A percentile compares a stretch with the other conserved stretches of the same genome.
Conservation (phyloP, 768 basidiomycete species). For the Kwoniella heveanensis region DNA sequence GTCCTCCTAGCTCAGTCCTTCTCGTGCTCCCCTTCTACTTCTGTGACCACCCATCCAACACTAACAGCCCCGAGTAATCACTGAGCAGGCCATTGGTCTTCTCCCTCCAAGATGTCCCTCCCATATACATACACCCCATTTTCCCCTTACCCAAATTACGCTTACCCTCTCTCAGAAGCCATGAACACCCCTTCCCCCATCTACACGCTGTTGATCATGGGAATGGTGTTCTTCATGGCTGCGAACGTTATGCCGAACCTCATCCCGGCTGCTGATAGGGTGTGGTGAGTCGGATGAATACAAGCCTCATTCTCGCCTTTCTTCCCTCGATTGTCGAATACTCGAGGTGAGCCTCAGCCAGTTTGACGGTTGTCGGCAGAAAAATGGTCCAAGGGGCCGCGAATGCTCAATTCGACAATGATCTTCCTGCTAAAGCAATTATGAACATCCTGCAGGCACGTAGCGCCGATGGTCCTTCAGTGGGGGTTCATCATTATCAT, state of each 20-base stretch:
- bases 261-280: slow-evolving; percentile 31
- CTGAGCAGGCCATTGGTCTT: too few species aligned
- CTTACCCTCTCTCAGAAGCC: slow-evolving; percentile 6
- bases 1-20: too few species aligned
- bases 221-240: slow-evolving; percentile 45
- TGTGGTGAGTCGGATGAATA: slow-evolving; percentile 36
- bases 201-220: slow-evolving; percentile 42
- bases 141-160: slow-evolving; percentile 18
- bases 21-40: too few species aligned
- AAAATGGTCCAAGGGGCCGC: too few species aligned
- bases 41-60: too few species aligned
- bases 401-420: too few species aligned
- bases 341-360: too few species aligned
- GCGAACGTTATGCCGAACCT: slow-evolving; percentile 40
- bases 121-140: slow-evolving; percentile 13
- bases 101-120: slow-evolving; percentile 19
- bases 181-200: slow-evolving; percentile 29
- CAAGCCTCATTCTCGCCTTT: too few species aligned
- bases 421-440: too few species aligned
- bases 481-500: slow-evolving; percentile 45
- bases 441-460: too few species aligned
- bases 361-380: too few species aligned
- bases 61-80: neutral
- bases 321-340: too few species aligned
- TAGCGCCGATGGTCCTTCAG: slow-evolving; percentile 39